A percentile compares a stretch with the other conserved stretches of the same genome.
phyloP scores from a whole-genome alignment of 495 filamentous ascomycete genomes.

The Penicillium parvum region DNA sequence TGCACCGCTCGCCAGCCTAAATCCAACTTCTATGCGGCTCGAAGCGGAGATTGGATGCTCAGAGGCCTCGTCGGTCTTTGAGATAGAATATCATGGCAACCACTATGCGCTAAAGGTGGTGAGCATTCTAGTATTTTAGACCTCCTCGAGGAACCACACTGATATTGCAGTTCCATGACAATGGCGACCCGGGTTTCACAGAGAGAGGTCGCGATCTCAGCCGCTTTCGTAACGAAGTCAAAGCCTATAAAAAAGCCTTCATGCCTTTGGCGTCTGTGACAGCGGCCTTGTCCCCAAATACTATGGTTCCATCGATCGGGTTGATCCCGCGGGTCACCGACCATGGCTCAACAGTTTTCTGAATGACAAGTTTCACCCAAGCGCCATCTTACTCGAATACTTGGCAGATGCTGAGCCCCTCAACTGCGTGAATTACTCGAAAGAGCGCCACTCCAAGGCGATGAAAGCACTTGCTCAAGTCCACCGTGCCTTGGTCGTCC shows the following conservation, averaged over 20 bases:
- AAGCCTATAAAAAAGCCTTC: slow-evolving; percentile 23
- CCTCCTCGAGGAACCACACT: too few species aligned
- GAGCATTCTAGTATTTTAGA: too few species aligned
- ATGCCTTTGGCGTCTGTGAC: slow-evolving; percentile 12
- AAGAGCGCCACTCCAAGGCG: slow-evolving; percentile 12
- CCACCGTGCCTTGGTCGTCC: slow-evolving; percentile 13
- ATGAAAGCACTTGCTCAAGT: slow-evolving; percentile 17
- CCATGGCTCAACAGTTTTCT: slow-evolving; percentile 14
- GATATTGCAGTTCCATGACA: slow-evolving; percentile 1
- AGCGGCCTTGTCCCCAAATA: slow-evolving; percentile 18
- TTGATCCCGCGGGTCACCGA: slow-evolving; percentile 18
- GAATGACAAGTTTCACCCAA: slow-evolving; percentile 7
- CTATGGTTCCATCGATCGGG: slow-evolving; percentile 19
- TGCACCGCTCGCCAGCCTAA: too few species aligned
- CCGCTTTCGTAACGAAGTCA: slow-evolving; percentile 21
- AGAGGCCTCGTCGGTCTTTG: too few species aligned
- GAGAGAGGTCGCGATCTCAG: slow-evolving; percentile 21
- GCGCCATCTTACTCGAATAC: slow-evolving; percentile 21
- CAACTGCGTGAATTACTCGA: slow-evolving; percentile 25
- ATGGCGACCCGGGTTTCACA: slow-evolving; percentile 14
- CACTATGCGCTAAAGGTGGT: too few species aligned
- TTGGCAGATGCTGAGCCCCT: slow-evolving; percentile 16
- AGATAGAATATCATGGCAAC: too few species aligned
- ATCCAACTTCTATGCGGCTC: too few species aligned
- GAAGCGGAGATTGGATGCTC: too few species aligned